These are phyloP conservation scores for Cutaneotrichosporon cavernicola DNA, from an alignment of 1,284 basidiomycete genomes.

Conservation along the genomic window DNA sequence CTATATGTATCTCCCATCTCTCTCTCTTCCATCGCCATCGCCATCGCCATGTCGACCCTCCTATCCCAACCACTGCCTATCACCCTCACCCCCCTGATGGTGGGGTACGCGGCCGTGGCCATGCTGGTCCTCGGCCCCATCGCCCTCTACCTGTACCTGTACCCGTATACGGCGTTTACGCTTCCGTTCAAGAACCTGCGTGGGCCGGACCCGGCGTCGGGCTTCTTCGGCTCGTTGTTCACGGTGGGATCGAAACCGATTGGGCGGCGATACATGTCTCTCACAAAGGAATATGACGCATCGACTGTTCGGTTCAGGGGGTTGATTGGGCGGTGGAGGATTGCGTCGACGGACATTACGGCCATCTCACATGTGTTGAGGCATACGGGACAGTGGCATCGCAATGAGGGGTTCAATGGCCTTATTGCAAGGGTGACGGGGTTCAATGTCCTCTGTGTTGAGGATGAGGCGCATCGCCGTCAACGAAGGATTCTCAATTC, in stretches of 20 bases:
- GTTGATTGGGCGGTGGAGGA: constrained; percentile 45
- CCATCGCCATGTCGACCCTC: background rate
- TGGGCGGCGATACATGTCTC: background rate
- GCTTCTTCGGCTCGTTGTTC: constrained; percentile 17
- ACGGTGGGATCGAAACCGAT: constrained; percentile 5
- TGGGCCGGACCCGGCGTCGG: constrained; percentile 12
- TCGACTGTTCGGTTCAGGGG: constrained; percentile 32
- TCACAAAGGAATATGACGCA: constrained; percentile 21
- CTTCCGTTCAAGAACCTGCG: constrained; percentile 22
- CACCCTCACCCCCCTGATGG: background rate
- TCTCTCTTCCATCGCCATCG: background rate
- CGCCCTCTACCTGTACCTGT: constrained; percentile 14
- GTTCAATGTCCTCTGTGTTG: constrained; percentile 48
- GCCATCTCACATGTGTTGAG: constrained; percentile 64
- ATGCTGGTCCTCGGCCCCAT: background rate
- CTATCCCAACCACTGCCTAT: background rate
- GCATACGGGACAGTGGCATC: constrained; percentile 64
- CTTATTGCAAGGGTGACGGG: constrained; percentile 55
- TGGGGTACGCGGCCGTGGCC: background rate
- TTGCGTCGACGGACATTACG: constrained; percentile 63
- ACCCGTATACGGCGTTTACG: constrained; percentile 4
- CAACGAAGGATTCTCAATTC: constrained; percentile 56
- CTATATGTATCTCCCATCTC: background rate
- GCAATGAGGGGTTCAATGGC: constrained; percentile 63
- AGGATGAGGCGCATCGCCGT: constrained; percentile 59